These are phyloP conservation scores for Crucibulum laeve DNA, from an alignment of 768 basidiomycete species.

Conservation along the genomic window DNA sequence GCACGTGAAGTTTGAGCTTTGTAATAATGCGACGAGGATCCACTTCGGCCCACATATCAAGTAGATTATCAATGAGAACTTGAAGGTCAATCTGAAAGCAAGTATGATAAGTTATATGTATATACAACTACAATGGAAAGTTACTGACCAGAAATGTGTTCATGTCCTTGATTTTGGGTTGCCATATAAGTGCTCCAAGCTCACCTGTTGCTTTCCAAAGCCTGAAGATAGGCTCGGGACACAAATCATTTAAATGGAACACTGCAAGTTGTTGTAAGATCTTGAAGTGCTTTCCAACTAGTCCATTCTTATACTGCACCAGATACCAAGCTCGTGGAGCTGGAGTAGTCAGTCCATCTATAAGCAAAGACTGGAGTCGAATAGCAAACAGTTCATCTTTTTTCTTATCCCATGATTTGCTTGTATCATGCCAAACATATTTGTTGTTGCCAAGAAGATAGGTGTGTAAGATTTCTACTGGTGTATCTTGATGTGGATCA, in stretches of 20 bases:
- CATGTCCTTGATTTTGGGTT: slow-evolving; percentile 19
- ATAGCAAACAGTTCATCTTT: slow-evolving; percentile 17
- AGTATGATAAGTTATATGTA: background rate
- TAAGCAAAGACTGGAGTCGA: slow-evolving; percentile 17
- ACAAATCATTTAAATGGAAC: slow-evolving; percentile 22
- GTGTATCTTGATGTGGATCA: slow-evolving; percentile 29
- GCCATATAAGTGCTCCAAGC: slow-evolving; percentile 25
- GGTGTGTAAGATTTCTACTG: slow-evolving; percentile 33
- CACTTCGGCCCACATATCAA: slow-evolving; percentile 14
- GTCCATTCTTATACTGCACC: slow-evolving; percentile 24
- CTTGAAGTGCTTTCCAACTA: slow-evolving; percentile 34
- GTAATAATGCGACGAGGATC: slow-evolving; percentile 19
- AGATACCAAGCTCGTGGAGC: slow-evolving; percentile 23
- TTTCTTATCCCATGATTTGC: slow-evolving; percentile 15
- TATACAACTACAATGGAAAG: background rate
- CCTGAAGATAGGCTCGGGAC: slow-evolving; percentile 11
- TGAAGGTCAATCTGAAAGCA: slow-evolving; percentile 10
- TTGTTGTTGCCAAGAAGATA: slow-evolving; percentile 29
- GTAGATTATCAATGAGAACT: slow-evolving; percentile 12
- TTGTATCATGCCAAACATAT: slow-evolving; percentile 25
- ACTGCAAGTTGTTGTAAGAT: slow-evolving; percentile 21
- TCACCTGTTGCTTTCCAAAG: slow-evolving; percentile 26
- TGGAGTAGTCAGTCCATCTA: slow-evolving; percentile 20
- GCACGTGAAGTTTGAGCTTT: slow-evolving; percentile 28
- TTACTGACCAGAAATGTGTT: background rate